A percentile compares a stretch with the other conserved stretches of the same genome.
phyloP scores from a whole-genome alignment of 495 filamentous ascomycete species.

The Xylaria acuta region DNA sequence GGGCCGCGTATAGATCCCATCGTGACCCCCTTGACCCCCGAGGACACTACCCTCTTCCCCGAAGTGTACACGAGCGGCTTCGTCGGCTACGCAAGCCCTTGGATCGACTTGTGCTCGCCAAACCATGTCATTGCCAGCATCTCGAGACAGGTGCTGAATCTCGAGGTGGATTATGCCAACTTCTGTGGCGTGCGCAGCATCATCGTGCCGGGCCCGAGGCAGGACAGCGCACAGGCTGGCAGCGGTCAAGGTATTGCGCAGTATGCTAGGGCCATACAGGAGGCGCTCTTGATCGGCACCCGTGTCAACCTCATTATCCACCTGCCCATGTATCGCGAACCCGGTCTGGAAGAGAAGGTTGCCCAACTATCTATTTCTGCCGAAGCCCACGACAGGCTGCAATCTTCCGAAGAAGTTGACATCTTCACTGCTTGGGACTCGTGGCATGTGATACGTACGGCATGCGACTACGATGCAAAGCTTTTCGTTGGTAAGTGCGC shows the following conservation, averaged over 20 bases:
- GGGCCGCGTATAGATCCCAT: constrained; percentile 50
- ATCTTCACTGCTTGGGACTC: constrained; percentile 86
- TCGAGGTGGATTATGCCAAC: constrained; percentile 91
- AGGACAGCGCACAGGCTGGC: constrained; percentile 45
- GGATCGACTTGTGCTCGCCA: constrained; percentile 88
- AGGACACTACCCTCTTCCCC: constrained; percentile 77
- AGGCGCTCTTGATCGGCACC: constrained; percentile 72
- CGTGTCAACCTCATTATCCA: constrained; percentile 83
- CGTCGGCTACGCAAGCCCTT: constrained; percentile 76
- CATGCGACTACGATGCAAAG: constrained; percentile 83
- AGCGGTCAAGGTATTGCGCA: constrained; percentile 58
- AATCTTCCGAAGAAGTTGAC: constrained; percentile 55
- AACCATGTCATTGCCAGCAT: constrained; percentile 82
- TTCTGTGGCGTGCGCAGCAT: constrained; percentile 90
- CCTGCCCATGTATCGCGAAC: constrained; percentile 75
- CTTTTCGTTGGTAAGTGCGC: constrained; percentile 81
- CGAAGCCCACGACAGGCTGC: constrained; percentile 30
- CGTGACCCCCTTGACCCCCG: constrained; percentile 72
- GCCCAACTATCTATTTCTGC: constrained; percentile 47
- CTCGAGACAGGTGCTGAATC: constrained; percentile 84
- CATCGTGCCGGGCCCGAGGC: constrained; percentile 76
- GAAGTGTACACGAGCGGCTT: constrained; percentile 73
- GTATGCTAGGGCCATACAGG: constrained; percentile 85
- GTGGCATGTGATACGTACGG: constrained; percentile 85
- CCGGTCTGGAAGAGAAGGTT: constrained; percentile 47